Evolutionary conservation across 2,329 filamentous ascomycete species (phyloP), one percentile per base, ranked within the genome.

Genomic region (Talaromyces rugulosus): DNA sequence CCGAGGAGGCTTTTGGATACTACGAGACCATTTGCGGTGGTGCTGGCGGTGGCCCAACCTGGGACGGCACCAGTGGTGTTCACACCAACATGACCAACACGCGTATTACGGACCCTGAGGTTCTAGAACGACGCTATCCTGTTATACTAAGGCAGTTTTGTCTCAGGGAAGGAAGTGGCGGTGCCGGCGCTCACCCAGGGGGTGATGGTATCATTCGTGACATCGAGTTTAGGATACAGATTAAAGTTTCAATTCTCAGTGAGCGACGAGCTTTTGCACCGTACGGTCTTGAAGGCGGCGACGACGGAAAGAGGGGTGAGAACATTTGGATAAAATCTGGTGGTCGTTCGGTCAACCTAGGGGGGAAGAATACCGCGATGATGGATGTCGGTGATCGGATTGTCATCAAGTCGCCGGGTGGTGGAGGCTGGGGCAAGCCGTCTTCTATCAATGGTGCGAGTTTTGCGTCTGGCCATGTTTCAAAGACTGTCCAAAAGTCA

Each of bases 281-380:
- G 2, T 71, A 72, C 52, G 70, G 70, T 0, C 67, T 72, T 64
- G 40, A 61, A 5, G 68, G 68, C 2, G 70, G 68, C 4, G 65
- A 59, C n/a, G 58, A 62, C 27, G 69, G 67, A 3, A 9, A 63
- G 54, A 44, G 58, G 28, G 69, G 69, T 3, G 36, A 58, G 28
- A 70, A 69, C 52, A 60, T 67, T 16, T 69, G 66, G 68, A 40
- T 67, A 18, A 59, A 61, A 23, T 56, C 56, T 27, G 62, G 63
- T 9, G 61, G 56, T 18, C 60, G 63, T 28, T 58, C 62, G 44
- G 59, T 70, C 8, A 68, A 66, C 56, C 61, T 71, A 50, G 70
- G 67, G 14, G 62, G 67, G 14, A 68, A 70, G 65, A 67, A 66
- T 47, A 68, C 65, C 30, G 68, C 67, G 11, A 60, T 63, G 11